These are phyloP conservation scores for Elasticomyces elasticus DNA, from an alignment of 495 filamentous ascomycete species.

Conservation along the genomic window DNA sequence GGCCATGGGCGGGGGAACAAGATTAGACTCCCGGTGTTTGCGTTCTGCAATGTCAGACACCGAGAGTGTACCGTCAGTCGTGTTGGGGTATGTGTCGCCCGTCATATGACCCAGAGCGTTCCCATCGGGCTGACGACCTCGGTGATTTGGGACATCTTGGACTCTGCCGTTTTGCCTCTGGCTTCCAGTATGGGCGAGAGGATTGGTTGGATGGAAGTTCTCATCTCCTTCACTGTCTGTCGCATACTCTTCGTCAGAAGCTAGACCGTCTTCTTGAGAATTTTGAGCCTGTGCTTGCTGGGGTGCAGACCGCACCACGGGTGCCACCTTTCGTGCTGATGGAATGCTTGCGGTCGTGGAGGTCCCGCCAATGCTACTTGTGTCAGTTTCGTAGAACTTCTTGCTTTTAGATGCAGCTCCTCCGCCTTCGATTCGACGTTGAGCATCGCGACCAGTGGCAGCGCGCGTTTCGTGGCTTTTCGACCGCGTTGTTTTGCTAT, in stretches of 20 bases:
- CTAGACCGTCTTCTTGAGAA: neutral
- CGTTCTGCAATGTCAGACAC: neutral
- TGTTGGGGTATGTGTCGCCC: slow-evolving; percentile 22
- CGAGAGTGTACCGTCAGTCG: slow-evolving; percentile 18
- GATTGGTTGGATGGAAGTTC: neutral
- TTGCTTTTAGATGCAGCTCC: neutral
- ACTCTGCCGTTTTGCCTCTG: neutral
- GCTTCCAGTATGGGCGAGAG: neutral
- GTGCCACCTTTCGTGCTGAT: neutral
- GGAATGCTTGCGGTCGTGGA: slow-evolving; percentile 13
- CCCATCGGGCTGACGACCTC: neutral
- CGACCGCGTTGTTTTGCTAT: too few species aligned
- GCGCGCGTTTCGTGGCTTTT: too few species aligned
- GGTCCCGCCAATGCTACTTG: slow-evolving; percentile 22
- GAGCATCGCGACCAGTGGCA: too few species aligned
- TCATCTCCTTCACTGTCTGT: neutral
- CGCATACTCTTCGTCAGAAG: slow-evolving; percentile 2
- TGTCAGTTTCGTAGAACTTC: slow-evolving; percentile 25
- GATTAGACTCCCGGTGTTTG: neutral
- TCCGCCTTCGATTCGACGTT: too few species aligned
- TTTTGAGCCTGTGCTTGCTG: neutral
- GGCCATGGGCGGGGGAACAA: neutral
- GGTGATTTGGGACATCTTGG: too few species aligned
- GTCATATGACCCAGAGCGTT: slow-evolving; percentile 1
- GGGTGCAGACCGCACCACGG: neutral